Conservation (phyloP, 192 early-diverging fungal species). For the Podila horticola region DNA sequence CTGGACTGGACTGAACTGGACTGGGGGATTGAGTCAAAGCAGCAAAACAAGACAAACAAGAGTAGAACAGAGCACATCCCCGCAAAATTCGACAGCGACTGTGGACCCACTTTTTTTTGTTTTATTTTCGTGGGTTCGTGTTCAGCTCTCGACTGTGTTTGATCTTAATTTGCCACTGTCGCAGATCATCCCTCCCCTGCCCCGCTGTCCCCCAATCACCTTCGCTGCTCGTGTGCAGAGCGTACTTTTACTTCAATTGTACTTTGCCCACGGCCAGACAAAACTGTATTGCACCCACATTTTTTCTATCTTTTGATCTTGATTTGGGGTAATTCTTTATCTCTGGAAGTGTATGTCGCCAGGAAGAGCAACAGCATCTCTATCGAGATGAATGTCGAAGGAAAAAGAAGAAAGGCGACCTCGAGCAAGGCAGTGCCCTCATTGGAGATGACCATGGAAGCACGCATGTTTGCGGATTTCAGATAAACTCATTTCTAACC, state of each 20-base stretch:
- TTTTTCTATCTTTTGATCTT: conserved; percentile 5
- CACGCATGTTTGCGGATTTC: not conserved
- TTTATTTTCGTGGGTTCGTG: conserved; percentile 3
- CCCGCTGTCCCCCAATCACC: not conserved
- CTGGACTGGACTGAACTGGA: too few species aligned
- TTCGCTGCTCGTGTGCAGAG: not conserved
- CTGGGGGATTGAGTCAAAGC: not conserved
- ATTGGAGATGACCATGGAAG: too few species aligned
- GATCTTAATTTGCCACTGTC: too few species aligned
- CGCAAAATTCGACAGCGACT: not conserved
- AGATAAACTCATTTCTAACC: not conserved
- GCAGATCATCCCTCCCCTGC: not conserved
- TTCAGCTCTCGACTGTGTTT: not conserved
- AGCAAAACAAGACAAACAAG: not conserved
- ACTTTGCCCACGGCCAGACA: conserved; percentile 1
- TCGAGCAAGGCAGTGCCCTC: too few species aligned
- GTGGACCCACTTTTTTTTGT: conserved; percentile 8
- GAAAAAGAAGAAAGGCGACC: not conserved
- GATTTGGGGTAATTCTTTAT: not conserved
- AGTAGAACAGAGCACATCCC: not conserved
- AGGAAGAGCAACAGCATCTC: not conserved
- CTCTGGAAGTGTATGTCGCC: not conserved
- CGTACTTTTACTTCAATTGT: not conserved
- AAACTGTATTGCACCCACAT: not conserved
- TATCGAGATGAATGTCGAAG: not conserved